These are phyloP conservation scores for Naematelia encephala DNA, from an alignment of 768 basidiomycete species.

Conservation along the genomic window DNA sequence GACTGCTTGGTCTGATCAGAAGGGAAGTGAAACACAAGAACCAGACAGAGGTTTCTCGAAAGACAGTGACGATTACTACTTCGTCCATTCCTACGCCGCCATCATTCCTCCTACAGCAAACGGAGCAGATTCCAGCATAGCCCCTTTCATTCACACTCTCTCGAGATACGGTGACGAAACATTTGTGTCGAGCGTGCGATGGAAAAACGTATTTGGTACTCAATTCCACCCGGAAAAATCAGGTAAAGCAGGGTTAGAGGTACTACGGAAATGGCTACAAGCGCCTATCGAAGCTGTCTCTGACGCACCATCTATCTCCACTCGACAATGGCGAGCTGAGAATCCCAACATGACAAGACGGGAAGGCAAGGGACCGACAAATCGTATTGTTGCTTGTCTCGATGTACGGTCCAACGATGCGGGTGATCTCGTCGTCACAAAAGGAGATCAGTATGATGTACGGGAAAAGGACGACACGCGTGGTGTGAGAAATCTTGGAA, in stretches of 20 bases:
- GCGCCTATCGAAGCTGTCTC: conserved; percentile 42
- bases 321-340: conserved; percentile 12
- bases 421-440: conserved; percentile 96
- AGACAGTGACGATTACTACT: conserved; percentile 72
- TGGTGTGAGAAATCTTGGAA: conserved; percentile 88
- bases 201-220: conserved; percentile 79
- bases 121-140: not conserved
- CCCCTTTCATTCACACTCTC: conserved; percentile 72
- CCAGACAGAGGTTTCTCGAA: conserved; percentile 12
- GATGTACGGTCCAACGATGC: conserved; percentile 94
- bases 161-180: conserved; percentile 92
- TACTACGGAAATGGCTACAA: conserved; percentile 75
- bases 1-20: conserved; percentile 53
- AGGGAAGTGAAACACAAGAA: conserved; percentile 54
- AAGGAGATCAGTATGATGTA: conserved; percentile 98
- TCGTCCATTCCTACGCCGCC: conserved; percentile 80
- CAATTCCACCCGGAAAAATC: conserved; percentile 99
- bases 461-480: conserved; percentile 63
- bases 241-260: conserved; percentile 74
- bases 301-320: conserved; percentile 6
- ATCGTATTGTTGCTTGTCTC: conserved; percentile 93
- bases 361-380: conserved; percentile 62
- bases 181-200: conserved; percentile 79
- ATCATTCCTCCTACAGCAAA: conserved; percentile 44
- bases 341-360: conserved; percentile 39